Evolutionary conservation across 306 rosid genomes (phyloP), one percentile per base, ranked within the genome.

Genomic region (Crataegus laevigata): DNA sequence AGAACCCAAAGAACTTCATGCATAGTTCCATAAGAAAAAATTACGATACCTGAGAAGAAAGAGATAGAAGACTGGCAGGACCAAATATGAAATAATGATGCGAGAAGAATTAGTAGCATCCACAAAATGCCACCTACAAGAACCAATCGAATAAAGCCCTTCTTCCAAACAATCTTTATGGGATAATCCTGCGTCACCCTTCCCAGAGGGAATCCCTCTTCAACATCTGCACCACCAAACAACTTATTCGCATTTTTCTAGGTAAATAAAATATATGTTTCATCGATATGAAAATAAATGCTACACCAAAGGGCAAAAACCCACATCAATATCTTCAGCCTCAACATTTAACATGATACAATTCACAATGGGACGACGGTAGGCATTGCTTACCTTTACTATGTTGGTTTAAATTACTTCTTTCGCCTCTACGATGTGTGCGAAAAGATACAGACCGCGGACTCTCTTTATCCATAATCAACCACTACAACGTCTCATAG

Each of bases 81-180:
- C 98, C 98, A 94, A 28, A 94, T 75, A 79, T 94, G 98, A 66
- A 91, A 86, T 86, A 91, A 78, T 42, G 90, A 83, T 22, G 98
- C 98, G 40, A 83, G 71, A 71, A 94, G 98, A 90, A 91, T 88
- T 47, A 94, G 82, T 29, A 94, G 69, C 93, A 92, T 87, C 99
- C 97, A 94, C 87, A 92, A 85, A 82, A 94, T 92, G 70, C 97
- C 98, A 58, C 82, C 84, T 17, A 94, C 93, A 60, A 94, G 89
- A 86, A 92, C 83, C 88, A 92, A 84, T 68, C 96, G 87, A 87
- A 94, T 82, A 70, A 92, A 87, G 29, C 99, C 99, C 79, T 82
- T 94, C 91, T 89, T 92, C 96, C 99, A 92, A 83, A 88, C 85
- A 80, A 89, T 84, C 91, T 85, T 92, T 81, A 92, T 74, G 21